Base-by-base conservation (phyloP, 768 basidiomycete species). In the Trametes cinnabarina region DNA sequence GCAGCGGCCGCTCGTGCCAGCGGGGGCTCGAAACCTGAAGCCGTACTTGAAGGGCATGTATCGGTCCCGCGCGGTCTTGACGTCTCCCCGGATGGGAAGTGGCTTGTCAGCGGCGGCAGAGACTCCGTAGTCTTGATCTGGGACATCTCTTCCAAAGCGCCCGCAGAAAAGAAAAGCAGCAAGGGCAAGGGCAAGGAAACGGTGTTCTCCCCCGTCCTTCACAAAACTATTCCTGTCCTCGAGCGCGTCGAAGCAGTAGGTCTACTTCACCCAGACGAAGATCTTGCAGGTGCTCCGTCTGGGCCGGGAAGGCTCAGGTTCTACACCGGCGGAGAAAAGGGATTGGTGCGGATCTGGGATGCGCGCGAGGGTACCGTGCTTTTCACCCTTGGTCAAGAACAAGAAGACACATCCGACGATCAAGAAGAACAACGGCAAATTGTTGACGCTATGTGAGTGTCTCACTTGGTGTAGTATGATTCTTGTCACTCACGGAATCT, bases 61-160 rank as follows among this genome's bases (percentile, higher is more conserved):
- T 94, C 92, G 35, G 95, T 98, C 35, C 94, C 96, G 10, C 79
- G 97, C 55, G 94, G 93, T 7, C 78, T 98, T 37, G 93, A 90
- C 65, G 83, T 94, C 22, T 89, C 90, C 4, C 68, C 71, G 7
- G 94, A 98, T 68, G 96, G 95, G 12, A 84, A 85, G 67, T 95
- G 90, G 88, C 80, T 97, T 22, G 76, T 98, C 56, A 94, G 87
- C 56, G 95, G 92, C 15, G 96, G 95, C 25, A 78, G 97, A 57
- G 97, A 99, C 72, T 87, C 92, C 8, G 94, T 98, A 1, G 89
- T 93, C 19, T 73, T 98, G 47, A 78, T 99, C 1, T 99, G 97
- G 97, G 91, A 98, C 66, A 77, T 97, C 28, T 77, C 76, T 3
- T 57, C 55, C 25, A 54, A 57, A 61, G 20, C 54, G 56, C 7